Evolutionary conservation across 345 rosid genomes (phyloP), one percentile per base, ranked within the genome.

Genomic region (Citrus glauca): DNA sequence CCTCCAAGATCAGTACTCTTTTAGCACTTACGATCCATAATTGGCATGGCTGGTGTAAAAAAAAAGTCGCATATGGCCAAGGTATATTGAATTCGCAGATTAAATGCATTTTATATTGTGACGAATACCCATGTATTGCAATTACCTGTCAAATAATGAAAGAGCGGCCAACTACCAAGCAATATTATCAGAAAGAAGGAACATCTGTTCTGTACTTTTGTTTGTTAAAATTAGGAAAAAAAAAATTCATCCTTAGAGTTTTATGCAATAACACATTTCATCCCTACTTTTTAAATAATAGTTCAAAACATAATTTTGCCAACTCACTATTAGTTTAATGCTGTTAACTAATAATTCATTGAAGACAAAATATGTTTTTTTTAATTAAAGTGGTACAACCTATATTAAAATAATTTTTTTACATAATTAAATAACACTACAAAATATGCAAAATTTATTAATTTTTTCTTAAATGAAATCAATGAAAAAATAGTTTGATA

Each of bases 241-340:
- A 30, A 30, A 30, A 0, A 0, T 0, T 32, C 33, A 32, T 4
- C 0, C 5, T 0, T 32, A 32, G 5, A 32, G 33, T 32, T 32
- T 32, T 32, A 32, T 32, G 33, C 0, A 4, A 32, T 32, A 32
- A 0, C 0, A 0, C 5, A 32, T 32, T 32, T 32, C 0, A 32
- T 32, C 5, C 5, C 0, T 32, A 4, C 0, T 4, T 32, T 32
- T 32, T 4, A 4, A 32, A 32, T 4, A 32, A 32, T 32, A 32
- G 5, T 0, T 0, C 0, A 32, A 32, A 32, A 4, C 5, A 4
- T 32, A 0, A 32, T 32, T 4, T 0, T 0, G 0, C 0, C 0
- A 32, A 32, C 5, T 32, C 33, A 32, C 33, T 0, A 0, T 32
- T 32, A 32, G 33, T 32, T 32, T 32, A 32, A 32, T 4, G 5